Conservation (phyloP, 805 yeast genomes). For the Starmerella vitae region DNA sequence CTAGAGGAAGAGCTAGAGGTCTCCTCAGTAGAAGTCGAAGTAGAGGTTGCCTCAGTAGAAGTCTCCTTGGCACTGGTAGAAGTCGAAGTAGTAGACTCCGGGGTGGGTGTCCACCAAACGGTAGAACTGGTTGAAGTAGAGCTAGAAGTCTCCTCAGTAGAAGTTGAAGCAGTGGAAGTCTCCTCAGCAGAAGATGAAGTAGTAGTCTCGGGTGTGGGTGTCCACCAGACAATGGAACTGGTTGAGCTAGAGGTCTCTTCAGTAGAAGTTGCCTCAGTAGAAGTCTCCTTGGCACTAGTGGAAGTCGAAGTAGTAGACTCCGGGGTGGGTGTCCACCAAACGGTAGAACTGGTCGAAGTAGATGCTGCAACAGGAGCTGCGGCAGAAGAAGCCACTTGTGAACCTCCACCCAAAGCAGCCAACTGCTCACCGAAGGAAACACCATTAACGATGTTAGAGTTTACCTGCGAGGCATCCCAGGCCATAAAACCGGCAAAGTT, state of each 20-base stretch:
- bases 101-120: not conserved
- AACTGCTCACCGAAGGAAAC: constrained; percentile 33
- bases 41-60: not conserved
- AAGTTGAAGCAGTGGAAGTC: not conserved
- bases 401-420: constrained; percentile 31
- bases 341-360: not conserved
- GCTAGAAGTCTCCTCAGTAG: constrained; percentile 1
- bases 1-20: not conserved
- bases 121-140: constrained; percentile 1
- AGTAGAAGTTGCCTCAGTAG: not conserved
- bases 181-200: not conserved
- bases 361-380: constrained; percentile 8
- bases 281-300: not conserved
- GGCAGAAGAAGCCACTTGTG: constrained; percentile 12
- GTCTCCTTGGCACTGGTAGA: not conserved
- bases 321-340: not conserved
- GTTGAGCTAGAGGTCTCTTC: not conserved
- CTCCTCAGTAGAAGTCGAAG: not conserved
- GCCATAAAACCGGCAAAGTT: constrained; percentile 62
- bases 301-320: not conserved
- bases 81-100: not conserved
- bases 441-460: constrained; percentile 37
- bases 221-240: not conserved
- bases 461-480: constrained; percentile 70
- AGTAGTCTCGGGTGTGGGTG: not conserved